phyloP scores from a whole-genome alignment of 1,139 yeast species.

The Magnusiomyces sp. region DNA sequence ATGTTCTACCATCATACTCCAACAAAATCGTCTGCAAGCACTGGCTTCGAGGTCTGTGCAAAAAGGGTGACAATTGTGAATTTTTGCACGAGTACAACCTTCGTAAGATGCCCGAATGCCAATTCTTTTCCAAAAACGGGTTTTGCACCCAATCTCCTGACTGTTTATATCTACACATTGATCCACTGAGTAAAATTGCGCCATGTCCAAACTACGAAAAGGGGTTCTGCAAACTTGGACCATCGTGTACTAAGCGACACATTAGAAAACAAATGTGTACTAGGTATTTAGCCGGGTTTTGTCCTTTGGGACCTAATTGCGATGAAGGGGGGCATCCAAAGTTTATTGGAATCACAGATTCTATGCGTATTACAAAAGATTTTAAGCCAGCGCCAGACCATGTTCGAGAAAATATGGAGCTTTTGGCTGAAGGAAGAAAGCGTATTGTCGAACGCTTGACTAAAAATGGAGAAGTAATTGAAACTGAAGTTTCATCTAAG shows the following conservation, averaged over 20 bases:
- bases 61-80: conserved; percentile 94
- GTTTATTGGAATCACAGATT: conserved; percentile 32
- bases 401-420: conserved; percentile 6
- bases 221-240: conserved; percentile 94
- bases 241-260: conserved; percentile 77
- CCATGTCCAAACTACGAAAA: conserved; percentile 74
- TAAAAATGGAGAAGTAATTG: no score
- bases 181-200: conserved; percentile 80
- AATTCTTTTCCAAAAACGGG: conserved; percentile 72
- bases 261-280: conserved; percentile 72
- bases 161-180: conserved; percentile 86
- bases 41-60: conserved; percentile 96
- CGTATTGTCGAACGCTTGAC: no score
- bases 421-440: conserved; percentile 1
- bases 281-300: conserved; percentile 81
- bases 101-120: conserved; percentile 95
- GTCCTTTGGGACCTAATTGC: conserved; percentile 53
- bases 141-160: conserved; percentile 92
- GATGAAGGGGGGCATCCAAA: conserved; percentile 36
- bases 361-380: conserved; percentile 33
- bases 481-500: no score
- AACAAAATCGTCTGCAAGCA: conserved; percentile 94
- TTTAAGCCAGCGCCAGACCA: conserved; percentile 2
- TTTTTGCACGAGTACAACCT: conserved; percentile 90
- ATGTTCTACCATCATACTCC: conserved; percentile 70